Percentiles rank a stretch among this genome's conserved stretches.
Conservation (phyloP, 352 stramenopile genomes). For the Globisporangium apiculatum region DNA sequence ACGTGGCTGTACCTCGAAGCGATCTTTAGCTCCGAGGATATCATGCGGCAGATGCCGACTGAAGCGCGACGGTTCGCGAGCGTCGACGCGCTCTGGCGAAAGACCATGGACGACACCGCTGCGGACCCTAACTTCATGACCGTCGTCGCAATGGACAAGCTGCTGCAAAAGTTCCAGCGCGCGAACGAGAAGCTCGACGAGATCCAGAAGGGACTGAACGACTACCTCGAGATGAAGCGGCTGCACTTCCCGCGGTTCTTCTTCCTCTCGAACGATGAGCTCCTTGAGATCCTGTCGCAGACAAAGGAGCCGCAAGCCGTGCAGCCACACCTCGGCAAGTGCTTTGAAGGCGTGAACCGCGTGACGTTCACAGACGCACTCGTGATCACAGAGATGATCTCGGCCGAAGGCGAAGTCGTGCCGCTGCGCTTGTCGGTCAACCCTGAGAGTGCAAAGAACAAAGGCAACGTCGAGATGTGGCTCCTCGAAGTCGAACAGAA, state of each 20-base stretch:
- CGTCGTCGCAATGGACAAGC: conserved; percentile 83
- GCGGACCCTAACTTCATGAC: conserved; percentile 87
- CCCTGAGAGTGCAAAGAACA: conserved; percentile 89
- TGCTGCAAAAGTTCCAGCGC: conserved; percentile 89
- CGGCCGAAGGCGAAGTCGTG: conserved; percentile 88
- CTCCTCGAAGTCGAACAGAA: conserved; percentile 88
- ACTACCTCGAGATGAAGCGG: conserved; percentile 93
- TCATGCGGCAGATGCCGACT: conserved; percentile 94
- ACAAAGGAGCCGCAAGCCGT: conserved; percentile 92
- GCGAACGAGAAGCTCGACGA: conserved; percentile 93
- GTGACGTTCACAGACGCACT: conserved; percentile 90
- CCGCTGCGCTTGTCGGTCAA: conserved; percentile 79
- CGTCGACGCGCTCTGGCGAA: conserved; percentile 87
- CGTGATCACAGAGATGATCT: conserved; percentile 93
- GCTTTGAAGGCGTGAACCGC: conserved; percentile 88
- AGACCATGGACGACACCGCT: conserved; percentile 90
- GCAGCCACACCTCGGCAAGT: conserved; percentile 88
- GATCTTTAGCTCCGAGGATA: conserved; percentile 94
- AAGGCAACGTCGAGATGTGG: conserved; percentile 95
- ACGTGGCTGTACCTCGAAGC: conserved; percentile 95
- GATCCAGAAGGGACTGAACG: conserved; percentile 92
- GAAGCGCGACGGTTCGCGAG: conserved; percentile 86
- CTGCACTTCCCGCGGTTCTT: conserved; percentile 93
- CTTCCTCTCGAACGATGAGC: conserved; percentile 92
- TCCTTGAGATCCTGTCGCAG: conserved; percentile 91